Conservation (phyloP, 2,329 filamentous ascomycete genomes). For the Cladosporium oxysporum region DNA sequence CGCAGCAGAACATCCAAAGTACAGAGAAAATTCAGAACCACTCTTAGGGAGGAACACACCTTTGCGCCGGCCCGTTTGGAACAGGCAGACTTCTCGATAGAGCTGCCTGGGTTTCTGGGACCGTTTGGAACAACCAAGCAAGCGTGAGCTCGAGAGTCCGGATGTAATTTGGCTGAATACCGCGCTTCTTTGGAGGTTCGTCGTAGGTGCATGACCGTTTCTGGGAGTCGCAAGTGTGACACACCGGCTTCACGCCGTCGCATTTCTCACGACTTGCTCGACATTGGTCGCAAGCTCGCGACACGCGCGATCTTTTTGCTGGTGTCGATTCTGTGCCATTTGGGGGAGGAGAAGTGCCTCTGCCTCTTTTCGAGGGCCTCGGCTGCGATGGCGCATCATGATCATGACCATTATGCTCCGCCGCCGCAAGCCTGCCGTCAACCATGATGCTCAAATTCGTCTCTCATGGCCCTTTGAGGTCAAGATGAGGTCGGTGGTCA, state of each 20-base stretch:
- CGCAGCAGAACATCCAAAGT: background rate
- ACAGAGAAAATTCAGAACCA: background rate
- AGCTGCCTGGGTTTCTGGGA: constrained; percentile 60
- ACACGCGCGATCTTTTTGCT: constrained; percentile 53
- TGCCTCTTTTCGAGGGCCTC: constrained; percentile 12
- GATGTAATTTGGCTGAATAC: constrained; percentile 78
- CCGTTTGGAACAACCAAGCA: constrained; percentile 65
- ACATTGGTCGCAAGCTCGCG: constrained; percentile 44
- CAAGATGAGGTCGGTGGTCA: constrained; percentile 20
- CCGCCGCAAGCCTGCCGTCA: constrained; percentile 18
- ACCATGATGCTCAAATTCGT: constrained; percentile 13
- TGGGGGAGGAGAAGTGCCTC: constrained; percentile 14
- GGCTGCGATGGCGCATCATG: constrained; percentile 11
- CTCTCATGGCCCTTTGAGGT: constrained; percentile 22
- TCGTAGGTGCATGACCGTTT: constrained; percentile 70
- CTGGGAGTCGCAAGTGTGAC: constrained; percentile 65
- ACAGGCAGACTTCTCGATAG: constrained; percentile 57
- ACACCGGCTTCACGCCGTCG: constrained; percentile 64
- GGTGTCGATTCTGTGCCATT: constrained; percentile 32
- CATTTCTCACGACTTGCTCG: constrained; percentile 63
- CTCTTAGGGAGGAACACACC: constrained; percentile 21
- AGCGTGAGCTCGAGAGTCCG: constrained; percentile 70
- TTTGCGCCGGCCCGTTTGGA: constrained; percentile 44
- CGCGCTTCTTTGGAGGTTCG: constrained; percentile 72
- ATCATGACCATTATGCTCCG: constrained; percentile 14